Evolutionary conservation across 306 rosid species (phyloP), one percentile per base, ranked within the genome.

Genomic region (Cicer cuneatum): DNA sequence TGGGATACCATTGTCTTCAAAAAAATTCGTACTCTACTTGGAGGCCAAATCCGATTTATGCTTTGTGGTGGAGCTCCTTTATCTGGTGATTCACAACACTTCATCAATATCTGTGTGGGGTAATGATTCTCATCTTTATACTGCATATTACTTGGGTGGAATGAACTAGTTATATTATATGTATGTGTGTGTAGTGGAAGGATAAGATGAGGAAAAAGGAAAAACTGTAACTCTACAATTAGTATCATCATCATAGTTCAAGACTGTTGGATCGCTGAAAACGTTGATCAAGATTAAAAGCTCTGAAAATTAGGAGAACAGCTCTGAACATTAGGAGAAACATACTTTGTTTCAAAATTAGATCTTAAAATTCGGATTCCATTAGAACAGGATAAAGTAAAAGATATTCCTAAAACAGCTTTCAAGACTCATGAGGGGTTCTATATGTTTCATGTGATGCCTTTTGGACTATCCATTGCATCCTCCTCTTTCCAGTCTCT

Each of bases 21-120:
- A 75, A 81, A 79, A 40, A 78, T 89, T 66, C 92, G 96, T 1
- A 11, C 77, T 37, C 65, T 82, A 67, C 89, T 93, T 61, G 98
- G 98, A 73, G 96, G 98, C 51, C 71, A 64, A 52, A 37, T 93
- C 66, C 88, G 92, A 24, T 88, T 83, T 74, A 85, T 93, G 90
- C 89, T 89, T 41, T 88, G 94, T 79, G 96, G 98, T 40, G 98
- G 98, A 75, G 97, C 98, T 79, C 98, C 98, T 80, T 78, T 93
- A 73, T 91, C 96, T 8, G 86, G 81, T 9, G 96, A 93, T 73
- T 81, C 98, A 43, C 97, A 91, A 67, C 91, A 84, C 38, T 93
- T 91, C 68, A 85, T 90, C 87, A 91, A 93, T 72, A 82, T 93
- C 78, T 93, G 94, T 90, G 88, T 93, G 78, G 96, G 98, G 98